A percentile compares a stretch with the other conserved stretches of the same genome.
Evolutionary conservation across 108 stramenopile genomes (phyloP).

Genomic region (Pseudonitzschia multiseries): DNA sequence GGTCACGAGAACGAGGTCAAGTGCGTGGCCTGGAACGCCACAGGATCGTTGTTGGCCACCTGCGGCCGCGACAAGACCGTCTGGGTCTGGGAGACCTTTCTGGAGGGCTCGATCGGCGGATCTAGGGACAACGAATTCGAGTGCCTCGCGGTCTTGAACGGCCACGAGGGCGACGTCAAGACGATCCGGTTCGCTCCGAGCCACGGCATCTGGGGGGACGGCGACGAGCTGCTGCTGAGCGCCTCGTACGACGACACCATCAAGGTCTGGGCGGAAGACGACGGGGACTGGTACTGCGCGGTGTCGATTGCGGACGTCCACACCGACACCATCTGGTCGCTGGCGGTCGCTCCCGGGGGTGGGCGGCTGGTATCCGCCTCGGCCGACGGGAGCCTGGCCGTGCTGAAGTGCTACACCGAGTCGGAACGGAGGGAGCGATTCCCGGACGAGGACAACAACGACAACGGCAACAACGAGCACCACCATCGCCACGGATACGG

Average conservation of each 20-base stretch:
- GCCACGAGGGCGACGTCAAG: slow-evolving; percentile 97
- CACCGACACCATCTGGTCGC: slow-evolving; percentile 86
- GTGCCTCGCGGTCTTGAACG: slow-evolving; percentile 90
- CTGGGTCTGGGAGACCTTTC: slow-evolving; percentile 96
- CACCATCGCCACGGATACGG: no score
- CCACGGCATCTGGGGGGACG: slow-evolving; percentile 78
- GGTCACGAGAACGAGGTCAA: slow-evolving; percentile 95
- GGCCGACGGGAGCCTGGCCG: slow-evolving; percentile 69
- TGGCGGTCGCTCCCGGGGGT: slow-evolving; percentile 80
- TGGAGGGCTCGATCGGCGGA: slow-evolving; percentile 74
- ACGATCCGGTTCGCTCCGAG: slow-evolving; percentile 81
- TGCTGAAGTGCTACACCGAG: slow-evolving; percentile 70
- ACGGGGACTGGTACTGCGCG: slow-evolving; percentile 95
- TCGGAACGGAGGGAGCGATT: slow-evolving; percentile 43
- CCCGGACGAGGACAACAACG: slow-evolving; percentile 23
- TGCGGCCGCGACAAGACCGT: slow-evolving; percentile 98
- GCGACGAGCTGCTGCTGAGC: slow-evolving; percentile 82
- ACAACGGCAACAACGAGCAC: slow-evolving; percentile 3
- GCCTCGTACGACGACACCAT: slow-evolving; percentile 93
- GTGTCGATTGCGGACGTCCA: slow-evolving; percentile 68
- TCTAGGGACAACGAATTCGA: slow-evolving; percentile 78
- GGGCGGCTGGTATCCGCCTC: slow-evolving; percentile 77
- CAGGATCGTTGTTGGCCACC: slow-evolving; percentile 89
- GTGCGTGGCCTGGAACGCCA: slow-evolving; percentile 85
- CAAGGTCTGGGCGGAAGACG: slow-evolving; percentile 92